A percentile compares a stretch with the other conserved stretches of the same genome.
Evolutionary conservation across 257 asterid species (phyloP).

Genomic region (Fraxinus excelsior): DNA sequence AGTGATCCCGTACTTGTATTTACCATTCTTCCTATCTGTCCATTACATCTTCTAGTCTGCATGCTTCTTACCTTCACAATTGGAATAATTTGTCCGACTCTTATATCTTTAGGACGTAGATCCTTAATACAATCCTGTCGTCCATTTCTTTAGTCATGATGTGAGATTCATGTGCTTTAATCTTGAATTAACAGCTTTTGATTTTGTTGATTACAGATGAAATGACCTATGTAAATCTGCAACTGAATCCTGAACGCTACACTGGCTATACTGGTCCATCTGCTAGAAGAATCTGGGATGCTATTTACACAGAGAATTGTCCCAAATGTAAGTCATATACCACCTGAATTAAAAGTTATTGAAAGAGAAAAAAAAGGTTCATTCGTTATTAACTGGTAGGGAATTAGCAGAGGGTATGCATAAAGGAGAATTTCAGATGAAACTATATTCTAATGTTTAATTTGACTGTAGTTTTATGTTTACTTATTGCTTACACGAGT

Average conservation of each 20-base stretch:
- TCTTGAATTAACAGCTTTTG: constrained; percentile 9
- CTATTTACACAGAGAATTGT: constrained; percentile 58
- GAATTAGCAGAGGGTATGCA: neutral
- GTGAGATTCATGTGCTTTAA: constrained; percentile 4
- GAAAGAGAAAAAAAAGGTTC: neutral
- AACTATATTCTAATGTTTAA: neutral
- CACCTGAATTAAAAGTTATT: constrained; percentile 9
- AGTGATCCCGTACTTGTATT: neutral
- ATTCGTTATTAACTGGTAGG: neutral
- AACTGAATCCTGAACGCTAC: constrained; percentile 66
- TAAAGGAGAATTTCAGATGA: neutral
- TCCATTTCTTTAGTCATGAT: neutral
- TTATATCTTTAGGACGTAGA: neutral
- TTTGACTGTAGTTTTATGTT: neutral
- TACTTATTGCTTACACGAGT: neutral
- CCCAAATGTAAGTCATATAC: constrained; percentile 44
- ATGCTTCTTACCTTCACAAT: neutral
- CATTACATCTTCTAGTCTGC: neutral
- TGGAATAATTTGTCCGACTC: neutral
- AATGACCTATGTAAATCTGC: constrained; percentile 68
- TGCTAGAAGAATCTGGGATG: constrained; percentile 75
- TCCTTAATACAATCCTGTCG: neutral
- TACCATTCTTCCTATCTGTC: neutral
- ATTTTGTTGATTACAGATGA: constrained; percentile 50
- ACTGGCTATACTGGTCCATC: constrained; percentile 70